A percentile compares a stretch with the other conserved stretches of the same genome.
Conservation (phyloP, 805 yeast species). For the Yamadazyma phyllophila region DNA sequence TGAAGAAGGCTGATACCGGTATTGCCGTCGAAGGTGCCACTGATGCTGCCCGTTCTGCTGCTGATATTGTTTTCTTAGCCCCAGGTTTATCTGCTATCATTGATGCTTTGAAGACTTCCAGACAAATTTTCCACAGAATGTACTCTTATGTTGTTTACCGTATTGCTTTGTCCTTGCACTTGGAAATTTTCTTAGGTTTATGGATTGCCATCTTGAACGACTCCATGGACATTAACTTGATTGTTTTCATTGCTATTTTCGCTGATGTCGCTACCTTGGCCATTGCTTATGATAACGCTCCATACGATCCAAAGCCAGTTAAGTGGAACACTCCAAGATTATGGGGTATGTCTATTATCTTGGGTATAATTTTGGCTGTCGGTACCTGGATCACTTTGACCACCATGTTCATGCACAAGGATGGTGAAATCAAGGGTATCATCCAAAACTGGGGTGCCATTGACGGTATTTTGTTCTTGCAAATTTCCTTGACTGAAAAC, state of each 20-base stretch:
- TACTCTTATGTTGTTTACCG: slow-evolving; percentile 97
- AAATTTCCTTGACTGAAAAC: slow-evolving; percentile 92
- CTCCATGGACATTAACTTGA: slow-evolving; percentile 83
- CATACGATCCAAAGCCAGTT: slow-evolving; percentile 88
- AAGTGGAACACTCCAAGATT: slow-evolving; percentile 96
- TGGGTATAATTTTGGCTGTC: slow-evolving; percentile 82
- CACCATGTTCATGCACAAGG: slow-evolving; percentile 85
- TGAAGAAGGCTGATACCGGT: slow-evolving; percentile 89
- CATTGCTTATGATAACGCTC: slow-evolving; percentile 97
- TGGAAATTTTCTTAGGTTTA: slow-evolving; percentile 91
- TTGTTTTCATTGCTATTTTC: slow-evolving; percentile 95
- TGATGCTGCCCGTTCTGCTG: slow-evolving; percentile 96
- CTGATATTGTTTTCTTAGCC: slow-evolving; percentile 90
- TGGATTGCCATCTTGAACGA: slow-evolving; percentile 94
- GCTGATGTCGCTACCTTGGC: slow-evolving; percentile 97
- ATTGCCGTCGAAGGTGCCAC: slow-evolving; percentile 98
- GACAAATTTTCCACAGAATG: slow-evolving; percentile 99
- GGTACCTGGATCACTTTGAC: slow-evolving; percentile 96
- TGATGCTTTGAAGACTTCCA: slow-evolving; percentile 88
- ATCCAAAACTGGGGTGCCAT: slow-evolving; percentile 93
- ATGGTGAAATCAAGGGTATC: slow-evolving; percentile 60
- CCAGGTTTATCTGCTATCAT: slow-evolving; percentile 94
- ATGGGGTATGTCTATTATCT: slow-evolving; percentile 92
- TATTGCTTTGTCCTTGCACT: slow-evolving; percentile 91
- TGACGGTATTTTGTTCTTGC: slow-evolving; percentile 91